A percentile compares a stretch with the other conserved stretches of the same genome.
Conservation (phyloP, 371 early-diverging fungal genomes). For the Mortierella sp. region DNA sequence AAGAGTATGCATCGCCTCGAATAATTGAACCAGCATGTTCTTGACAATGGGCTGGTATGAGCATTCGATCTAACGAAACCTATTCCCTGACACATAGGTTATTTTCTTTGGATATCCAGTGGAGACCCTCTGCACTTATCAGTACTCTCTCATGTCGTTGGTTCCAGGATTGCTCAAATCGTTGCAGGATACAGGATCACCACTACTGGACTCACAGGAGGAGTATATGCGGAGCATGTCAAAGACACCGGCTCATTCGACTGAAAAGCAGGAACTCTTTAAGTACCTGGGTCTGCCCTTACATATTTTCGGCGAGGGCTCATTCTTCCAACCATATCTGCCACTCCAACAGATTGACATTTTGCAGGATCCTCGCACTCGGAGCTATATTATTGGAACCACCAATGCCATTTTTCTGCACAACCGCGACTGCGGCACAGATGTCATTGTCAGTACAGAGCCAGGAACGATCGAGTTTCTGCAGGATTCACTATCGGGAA, state of each 20-base stretch:
- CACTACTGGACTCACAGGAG: slow-evolving; percentile 50
- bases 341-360: slow-evolving; percentile 90
- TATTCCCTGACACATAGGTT: slow-evolving; percentile 60
- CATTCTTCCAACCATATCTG: slow-evolving; percentile 88
- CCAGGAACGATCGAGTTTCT: slow-evolving; percentile 80
- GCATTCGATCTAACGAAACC: not conserved
- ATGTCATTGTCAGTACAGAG: slow-evolving; percentile 84
- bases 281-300: slow-evolving; percentile 78
- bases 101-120: slow-evolving; percentile 87
- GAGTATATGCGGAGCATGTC: slow-evolving; percentile 56
- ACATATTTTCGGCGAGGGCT: slow-evolving; percentile 81
- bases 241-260: slow-evolving; percentile 53
- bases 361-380: slow-evolving; percentile 74
- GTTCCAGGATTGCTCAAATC: slow-evolving; percentile 65
- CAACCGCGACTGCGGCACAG: slow-evolving; percentile 78
- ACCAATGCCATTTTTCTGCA: slow-evolving; percentile 86
- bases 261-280: slow-evolving; percentile 64
- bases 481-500: slow-evolving; percentile 66
- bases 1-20: slow-evolving; percentile 56
- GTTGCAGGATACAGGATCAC: slow-evolving; percentile 56
- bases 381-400: slow-evolving; percentile 81
- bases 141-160: slow-evolving; percentile 82
- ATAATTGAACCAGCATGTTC: not conserved
- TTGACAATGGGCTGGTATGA: not conserved
- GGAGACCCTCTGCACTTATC: slow-evolving; percentile 83